Evolutionary conservation across 495 filamentous ascomycete genomes (phyloP), one percentile per base, ranked within the genome.

Genomic region (Usnea hakonensis): DNA sequence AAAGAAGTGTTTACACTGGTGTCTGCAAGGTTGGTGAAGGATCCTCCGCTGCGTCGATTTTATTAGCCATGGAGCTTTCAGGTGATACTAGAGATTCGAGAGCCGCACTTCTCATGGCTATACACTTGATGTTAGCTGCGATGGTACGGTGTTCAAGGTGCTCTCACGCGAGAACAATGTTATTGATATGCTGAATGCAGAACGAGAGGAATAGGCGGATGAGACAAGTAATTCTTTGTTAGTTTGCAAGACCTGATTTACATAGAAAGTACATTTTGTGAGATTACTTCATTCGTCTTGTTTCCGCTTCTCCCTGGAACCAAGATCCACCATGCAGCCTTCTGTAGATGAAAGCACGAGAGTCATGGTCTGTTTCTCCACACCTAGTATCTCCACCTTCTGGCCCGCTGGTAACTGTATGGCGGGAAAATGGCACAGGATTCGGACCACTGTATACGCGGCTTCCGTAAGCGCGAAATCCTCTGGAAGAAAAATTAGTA

Each of bases 391-490:
- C 55, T 65, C 64, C 1, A 46, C 53, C n/a, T 50, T 62, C 9
- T 57, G 37, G 37, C 59, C 52, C 43, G 6, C 21, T 26, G 64
- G 64, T 40, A 62, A 58, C 26, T 37, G 53, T 33, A 77, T 65
- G 19, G 66, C 62, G 16, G 70, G 71, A 48, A 73, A 79, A 9
- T 58, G 64, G 59, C 81, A 79, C 30, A 82, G 56, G 26, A 82
- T 56, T 17, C 79, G 66, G 30, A 78, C 68, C 38, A 77, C 62
- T 26, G 71, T 69, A 61, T 79, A 81, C 21, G 73, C 71, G 14
- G 76, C 74, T 64, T 81, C 77, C 19, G 74, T 78, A 44, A 82
- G 68, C 13, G 77, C 80, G 63, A 79, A 77, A 65, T 82, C 73
- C 64, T 73, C 74, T 80, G 59, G 41, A 43, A 59, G 30, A 28